Evolutionary conservation across 179 eudicot genomes (phyloP), one percentile per base, ranked within the genome.

Genomic region (Beta macrorhiza): DNA sequence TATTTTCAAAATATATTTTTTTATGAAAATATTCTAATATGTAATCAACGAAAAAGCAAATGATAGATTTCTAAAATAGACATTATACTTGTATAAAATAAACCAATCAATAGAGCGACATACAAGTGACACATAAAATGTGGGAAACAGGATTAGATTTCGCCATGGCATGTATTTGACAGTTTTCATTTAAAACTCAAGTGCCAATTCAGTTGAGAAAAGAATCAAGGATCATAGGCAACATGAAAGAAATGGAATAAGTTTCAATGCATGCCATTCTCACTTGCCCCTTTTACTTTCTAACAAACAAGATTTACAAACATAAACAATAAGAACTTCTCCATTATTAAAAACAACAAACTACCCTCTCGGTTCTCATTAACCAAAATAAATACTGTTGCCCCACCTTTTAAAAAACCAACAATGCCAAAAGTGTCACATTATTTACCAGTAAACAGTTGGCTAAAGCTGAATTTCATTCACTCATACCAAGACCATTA

Each of bases 401-500:
- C 42, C 78, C 58, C 82, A 73, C 72, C 72, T 79, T 83, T 67
- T 37, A 37, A 37, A 22, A 15, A 63, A 67, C 78, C 71, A 70
- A 65, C 44, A 71, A 61, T 17, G 72, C 29, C 62, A 61, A 67
- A 68, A 59, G 75, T 7, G 49, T 67, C 69, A 79, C 77, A 53
- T 77, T 75, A 75, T 59, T 69, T 29, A 52, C 78, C 59, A 70
- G 55, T 55, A 81, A 75, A 81, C 78, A 84, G 83, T 56, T 70
- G 68, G 68, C 80, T 64, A 62, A 74, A 80, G 82, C 25, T 25
- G 81, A 57, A 67, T 45, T 45, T 4, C 68, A 17, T n/a, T 68
- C 63, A 45, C 82, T 69, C 20, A 45, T 68, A 79, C 65, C 81
- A 79, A 82, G 70, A 72, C 20, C 70, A 71, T 45, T 76, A 80